A percentile compares a stretch with the other conserved stretches of the same genome.
Evolutionary conservation across 371 early-diverging fungal species (phyloP).

Genomic region (Dipsacomyces acuminosporus): DNA sequence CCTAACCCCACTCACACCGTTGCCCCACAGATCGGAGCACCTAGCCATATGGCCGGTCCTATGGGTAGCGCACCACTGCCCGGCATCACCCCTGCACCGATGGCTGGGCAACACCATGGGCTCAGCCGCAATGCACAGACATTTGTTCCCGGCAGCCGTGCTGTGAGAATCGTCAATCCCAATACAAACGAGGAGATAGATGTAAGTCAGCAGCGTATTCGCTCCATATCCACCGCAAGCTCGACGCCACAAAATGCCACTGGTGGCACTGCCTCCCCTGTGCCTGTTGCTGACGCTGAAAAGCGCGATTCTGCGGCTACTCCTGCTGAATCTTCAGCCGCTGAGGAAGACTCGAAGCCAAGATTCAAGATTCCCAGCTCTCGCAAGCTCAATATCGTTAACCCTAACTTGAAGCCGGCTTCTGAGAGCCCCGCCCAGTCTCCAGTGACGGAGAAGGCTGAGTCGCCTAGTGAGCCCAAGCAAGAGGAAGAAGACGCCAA

Average conservation of each 20-base stretch:
- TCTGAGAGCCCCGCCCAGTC: too few species aligned
- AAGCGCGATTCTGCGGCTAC: conserved; percentile 14
- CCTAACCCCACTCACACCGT: conserved; percentile 25
- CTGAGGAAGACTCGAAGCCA: conserved; percentile 36
- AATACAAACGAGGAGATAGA: conserved; percentile 64
- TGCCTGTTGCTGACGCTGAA: conserved; percentile 33
- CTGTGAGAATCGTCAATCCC: conserved; percentile 71
- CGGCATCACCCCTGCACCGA: conserved; percentile 33
- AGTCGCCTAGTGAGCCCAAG: background rate
- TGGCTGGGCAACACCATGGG: conserved; percentile 24
- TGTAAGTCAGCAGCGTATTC: conserved; percentile 43
- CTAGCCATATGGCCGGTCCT: conserved; percentile 23
- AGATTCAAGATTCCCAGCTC: conserved; percentile 41
- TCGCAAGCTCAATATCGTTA: conserved; percentile 60
- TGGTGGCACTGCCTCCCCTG: conserved; percentile 40
- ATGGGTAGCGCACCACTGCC: conserved; percentile 31
- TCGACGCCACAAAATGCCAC: conserved; percentile 36
- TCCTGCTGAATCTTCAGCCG: conserved; percentile 8
- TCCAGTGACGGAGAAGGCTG: background rate
- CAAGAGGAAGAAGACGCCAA: background rate
- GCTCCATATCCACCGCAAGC: conserved; percentile 33
- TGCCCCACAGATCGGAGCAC: conserved; percentile 28
- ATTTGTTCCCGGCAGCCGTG: conserved; percentile 31
- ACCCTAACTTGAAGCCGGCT: conserved; percentile 47
- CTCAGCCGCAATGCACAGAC: conserved; percentile 32